Conservation (phyloP, 805 yeast genomes). For the Dipodascus geniculatus region DNA sequence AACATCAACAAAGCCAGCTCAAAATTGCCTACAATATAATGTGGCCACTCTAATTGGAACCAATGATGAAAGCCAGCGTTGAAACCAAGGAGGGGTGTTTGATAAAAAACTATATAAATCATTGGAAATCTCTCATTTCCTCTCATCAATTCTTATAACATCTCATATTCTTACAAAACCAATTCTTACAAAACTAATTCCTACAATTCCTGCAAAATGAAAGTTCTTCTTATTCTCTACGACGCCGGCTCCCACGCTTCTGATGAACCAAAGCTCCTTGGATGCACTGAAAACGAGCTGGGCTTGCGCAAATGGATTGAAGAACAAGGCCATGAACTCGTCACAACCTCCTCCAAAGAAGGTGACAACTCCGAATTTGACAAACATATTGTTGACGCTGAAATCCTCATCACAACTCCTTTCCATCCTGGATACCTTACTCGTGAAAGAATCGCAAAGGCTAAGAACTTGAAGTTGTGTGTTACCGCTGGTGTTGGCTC, state of each 20-base stretch:
- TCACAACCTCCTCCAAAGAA: conserved; percentile 60
- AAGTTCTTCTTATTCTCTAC: conserved; percentile 48
- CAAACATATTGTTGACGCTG: conserved; percentile 57
- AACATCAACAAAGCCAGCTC: too few species aligned
- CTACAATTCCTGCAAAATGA: conserved; percentile 9
- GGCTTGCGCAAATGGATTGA: conserved; percentile 59
- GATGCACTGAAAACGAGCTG: conserved; percentile 64
- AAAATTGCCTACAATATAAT: too few species aligned
- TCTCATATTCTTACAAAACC: too few species aligned
- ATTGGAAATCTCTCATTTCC: not conserved
- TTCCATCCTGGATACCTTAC: conserved; percentile 74
- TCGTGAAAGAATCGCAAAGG: conserved; percentile 51
- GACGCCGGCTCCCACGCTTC: conserved; percentile 46
- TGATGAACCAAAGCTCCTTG: conserved; percentile 50
- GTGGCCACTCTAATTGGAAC: too few species aligned
- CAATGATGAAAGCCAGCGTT: too few species aligned
- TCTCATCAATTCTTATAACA: too few species aligned
- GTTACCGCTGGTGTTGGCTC: conserved; percentile 82
- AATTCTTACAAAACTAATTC: too few species aligned
- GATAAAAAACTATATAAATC: not conserved
- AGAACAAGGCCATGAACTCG: conserved; percentile 51
- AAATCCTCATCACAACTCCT: conserved; percentile 69
- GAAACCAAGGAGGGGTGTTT: too few species aligned
- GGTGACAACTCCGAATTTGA: conserved; percentile 49
- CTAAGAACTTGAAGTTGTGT: conserved; percentile 54